Evolutionary conservation across 2,329 filamentous ascomycete genomes (phyloP), one percentile per base, ranked within the genome.

Genomic region (Epichloe aotearoae): DNA sequence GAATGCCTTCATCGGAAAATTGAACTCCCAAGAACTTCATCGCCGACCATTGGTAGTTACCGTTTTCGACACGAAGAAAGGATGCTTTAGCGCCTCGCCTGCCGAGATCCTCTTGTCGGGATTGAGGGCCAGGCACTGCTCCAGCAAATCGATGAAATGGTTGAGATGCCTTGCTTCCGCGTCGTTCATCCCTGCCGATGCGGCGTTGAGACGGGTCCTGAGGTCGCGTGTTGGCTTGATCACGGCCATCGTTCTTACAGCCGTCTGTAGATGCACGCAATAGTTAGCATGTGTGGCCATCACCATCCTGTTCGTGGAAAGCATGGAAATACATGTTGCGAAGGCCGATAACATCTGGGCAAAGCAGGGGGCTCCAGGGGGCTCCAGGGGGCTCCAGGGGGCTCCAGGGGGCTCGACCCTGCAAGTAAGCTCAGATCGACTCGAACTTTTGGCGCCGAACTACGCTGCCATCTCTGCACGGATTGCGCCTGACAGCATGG

Each of bases 91-190:
- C 46, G 93, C 93, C 61, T 97, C 90, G 14, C 77, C 73, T 0
- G 93, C 87, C 45, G 86, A 91, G 61, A 93, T 86, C 55, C 93
- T 80, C 73, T 94, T 95, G 65, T 95, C 90, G 1, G 91, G 88
- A 62, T 97, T 95, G 56, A 97, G 76, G 52, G 84, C 82, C 56
- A 98, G 73, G 64, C 90, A 97, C 50, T 86, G 84, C 62, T 95
- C 90, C 52, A 98, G 70, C 46, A 98, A 71, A 66, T 97, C 90
- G 58, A 88, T 76, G 66, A 98, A 95, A 49, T 84, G 75, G 53
- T 84, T 83, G 54, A 96, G 71, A 60, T 96, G 88, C 64, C 83
- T 85, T 39, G 78, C 72, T 65, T 93, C 88, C 10, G 73, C 72
- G 54, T 90, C 84, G 47, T 74, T 80, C 74, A 95, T 83, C 48